Evolutionary conservation across 2,329 filamentous ascomycete genomes (phyloP), one percentile per base, ranked within the genome.

Genomic region (Fusarium marasasianum): DNA sequence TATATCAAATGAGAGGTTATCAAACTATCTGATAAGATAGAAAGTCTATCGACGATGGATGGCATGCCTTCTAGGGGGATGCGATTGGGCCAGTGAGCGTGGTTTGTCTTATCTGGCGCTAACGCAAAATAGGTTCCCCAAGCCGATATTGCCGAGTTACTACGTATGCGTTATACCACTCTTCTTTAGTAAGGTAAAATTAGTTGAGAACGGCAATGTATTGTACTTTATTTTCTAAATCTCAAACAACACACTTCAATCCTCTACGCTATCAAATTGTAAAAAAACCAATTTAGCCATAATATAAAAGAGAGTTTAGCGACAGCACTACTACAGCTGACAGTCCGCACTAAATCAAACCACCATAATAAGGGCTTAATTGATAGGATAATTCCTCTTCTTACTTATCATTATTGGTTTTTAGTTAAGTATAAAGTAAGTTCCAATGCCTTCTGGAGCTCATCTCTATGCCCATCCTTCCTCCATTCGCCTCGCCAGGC

Each of bases 121-220:
- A 54, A 3, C 8, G 6, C 13, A 12, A 3, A 54, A 0, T 8
- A 6, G 50, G 24, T 2, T 5, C 2, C n/a, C n/a, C 3, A 1
- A 29, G 50, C 33, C 50, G 33, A 37, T 37, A 7, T 37, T 37
- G 35, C 35, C 35, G 15, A 17, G 15, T 37, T 15, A 9, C 8
- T 9, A 37, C 15, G 15, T 9, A 17, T 9, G 14, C 6, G 8
- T 14, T 6, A 13, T 33, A 33, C 33, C 1, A 33, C 35, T 37
- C 35, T 15, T 37, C 7, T 37, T 37, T 17, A 9, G 17, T 17
- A 4, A 37, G 15, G 17, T 9, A 15, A 15, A 26, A 26, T 26
- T 26, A 5, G 24, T 26, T 26, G 3, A 37, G 13, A 33, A 14
- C 4, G 35, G 12, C 31, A 33, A 13, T 33, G 4, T 2, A 33